Conservation (phyloP, 495 filamentous ascomycete genomes). For the Coniosporium apollinis region DNA sequence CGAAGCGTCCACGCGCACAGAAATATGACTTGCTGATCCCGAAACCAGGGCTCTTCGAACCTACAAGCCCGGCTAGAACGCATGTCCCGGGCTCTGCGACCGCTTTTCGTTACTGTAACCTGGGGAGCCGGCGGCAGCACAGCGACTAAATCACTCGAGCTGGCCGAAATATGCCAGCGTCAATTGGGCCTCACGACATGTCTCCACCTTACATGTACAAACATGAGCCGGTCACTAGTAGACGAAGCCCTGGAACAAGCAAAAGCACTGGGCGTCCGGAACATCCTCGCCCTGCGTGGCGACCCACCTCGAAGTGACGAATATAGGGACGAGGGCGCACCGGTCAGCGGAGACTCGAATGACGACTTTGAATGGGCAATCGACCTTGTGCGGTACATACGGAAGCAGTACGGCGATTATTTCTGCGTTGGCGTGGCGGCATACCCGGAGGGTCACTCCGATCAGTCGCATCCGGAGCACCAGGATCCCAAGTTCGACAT, state of each 20-base stretch:
- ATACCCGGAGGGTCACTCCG: slow-evolving; percentile 94
- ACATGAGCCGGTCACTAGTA: slow-evolving; percentile 76
- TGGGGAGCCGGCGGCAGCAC: slow-evolving; percentile 96
- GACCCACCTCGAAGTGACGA: slow-evolving; percentile 83
- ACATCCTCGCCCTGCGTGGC: slow-evolving; percentile 87
- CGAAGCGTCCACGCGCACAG: background rate
- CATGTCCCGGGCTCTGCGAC: slow-evolving; percentile 79
- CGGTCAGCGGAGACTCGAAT: slow-evolving; percentile 33
- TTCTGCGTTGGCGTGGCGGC: slow-evolving; percentile 93
- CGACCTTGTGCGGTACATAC: slow-evolving; percentile 83
- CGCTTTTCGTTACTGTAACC: slow-evolving; percentile 91
- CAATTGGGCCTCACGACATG: slow-evolving; percentile 88
- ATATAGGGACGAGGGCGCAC: slow-evolving; percentile 36
- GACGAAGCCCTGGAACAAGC: slow-evolving; percentile 84
- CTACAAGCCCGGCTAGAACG: slow-evolving; percentile 83
- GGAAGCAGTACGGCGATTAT: slow-evolving; percentile 71
- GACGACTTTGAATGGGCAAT: slow-evolving; percentile 78
- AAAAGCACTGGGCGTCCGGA: slow-evolving; percentile 81
- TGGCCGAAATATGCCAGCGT: slow-evolving; percentile 89
- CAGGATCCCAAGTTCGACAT: slow-evolving; percentile 71
- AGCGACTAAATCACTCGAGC: slow-evolving; percentile 71
- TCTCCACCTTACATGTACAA: slow-evolving; percentile 91
- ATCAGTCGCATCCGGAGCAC: slow-evolving; percentile 61
- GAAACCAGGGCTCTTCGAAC: slow-evolving; percentile 62
- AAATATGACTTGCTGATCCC: slow-evolving; percentile 9